Conservation (phyloP, 129 eudicot genomes). For the Silybum marianum region DNA sequence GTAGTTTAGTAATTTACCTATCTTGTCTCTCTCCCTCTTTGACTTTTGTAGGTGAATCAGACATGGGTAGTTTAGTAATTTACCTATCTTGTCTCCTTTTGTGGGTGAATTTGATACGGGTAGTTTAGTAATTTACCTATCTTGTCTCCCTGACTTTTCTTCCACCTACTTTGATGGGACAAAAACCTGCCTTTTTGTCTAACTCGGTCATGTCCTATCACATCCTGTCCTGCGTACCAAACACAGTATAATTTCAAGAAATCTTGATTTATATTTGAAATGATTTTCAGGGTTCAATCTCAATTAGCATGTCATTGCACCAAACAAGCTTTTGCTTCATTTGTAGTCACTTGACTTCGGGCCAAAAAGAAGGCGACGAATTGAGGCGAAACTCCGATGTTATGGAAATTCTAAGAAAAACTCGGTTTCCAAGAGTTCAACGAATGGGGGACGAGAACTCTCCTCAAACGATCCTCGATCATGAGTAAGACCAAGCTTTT, state of each 20-base stretch:
- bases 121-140: not conserved
- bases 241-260: not conserved
- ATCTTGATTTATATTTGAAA: slow-evolving; percentile 4
- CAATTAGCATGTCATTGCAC: slow-evolving; percentile 92
- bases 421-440: slow-evolving; percentile 87
- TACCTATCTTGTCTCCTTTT: not conserved
- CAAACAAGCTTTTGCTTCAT: slow-evolving; percentile 98
- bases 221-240: not conserved
- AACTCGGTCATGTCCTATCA: not conserved
- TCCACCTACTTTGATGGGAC: too few relatives aligned
- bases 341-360: slow-evolving; percentile 93
- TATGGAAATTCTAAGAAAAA: slow-evolving; percentile 83
- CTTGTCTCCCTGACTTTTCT: too few relatives aligned
- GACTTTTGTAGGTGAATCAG: too few relatives aligned
- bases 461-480: slow-evolving; percentile 89
- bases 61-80: not conserved
- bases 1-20: not conserved
- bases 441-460: slow-evolving; percentile 64
- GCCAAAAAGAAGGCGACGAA: slow-evolving; percentile 93
- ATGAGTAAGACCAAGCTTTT: slow-evolving; percentile 57
- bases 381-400: slow-evolving; percentile 85
- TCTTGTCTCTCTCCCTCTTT: not conserved
- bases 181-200: too few relatives aligned
- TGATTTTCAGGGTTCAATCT: slow-evolving; percentile 72
- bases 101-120: not conserved